These are phyloP conservation scores for Alternaria brassicae DNA, from an alignment of 2,329 filamentous ascomycete genomes.

Conservation along the genomic window DNA sequence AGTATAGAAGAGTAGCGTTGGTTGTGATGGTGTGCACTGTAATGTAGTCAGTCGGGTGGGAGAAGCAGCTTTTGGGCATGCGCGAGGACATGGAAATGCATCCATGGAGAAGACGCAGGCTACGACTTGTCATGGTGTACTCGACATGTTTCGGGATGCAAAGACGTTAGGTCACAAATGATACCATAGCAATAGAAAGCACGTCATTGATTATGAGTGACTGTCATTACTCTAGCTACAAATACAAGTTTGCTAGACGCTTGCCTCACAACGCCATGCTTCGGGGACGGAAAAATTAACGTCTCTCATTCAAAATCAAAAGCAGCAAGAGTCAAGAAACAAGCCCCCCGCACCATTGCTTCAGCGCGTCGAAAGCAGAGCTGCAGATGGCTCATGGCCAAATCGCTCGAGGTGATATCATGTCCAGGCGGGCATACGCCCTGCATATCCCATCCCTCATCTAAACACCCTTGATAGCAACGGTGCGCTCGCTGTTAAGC, in stretches of 20 bases:
- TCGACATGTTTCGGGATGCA: too few relatives aligned
- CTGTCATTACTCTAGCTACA: constrained; percentile 11
- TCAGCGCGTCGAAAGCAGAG: constrained; percentile 1
- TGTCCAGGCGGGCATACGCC: background rate
- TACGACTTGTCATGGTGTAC: background rate
- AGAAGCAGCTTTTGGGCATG: too few relatives aligned
- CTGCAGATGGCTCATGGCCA: constrained; percentile 11
- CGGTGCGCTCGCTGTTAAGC: constrained; percentile 89
- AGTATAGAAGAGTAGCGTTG: too few relatives aligned
- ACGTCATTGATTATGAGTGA: background rate
- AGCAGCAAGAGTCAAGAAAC: background rate
- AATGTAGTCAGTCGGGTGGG: too few relatives aligned
- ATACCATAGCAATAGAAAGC: background rate
- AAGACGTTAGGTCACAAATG: background rate
- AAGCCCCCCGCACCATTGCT: background rate
- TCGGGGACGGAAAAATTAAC: constrained; percentile 1
- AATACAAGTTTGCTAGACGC: constrained; percentile 1
- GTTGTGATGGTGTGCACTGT: too few relatives aligned
- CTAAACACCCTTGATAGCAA: constrained; percentile 86
- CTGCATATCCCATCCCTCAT: background rate
- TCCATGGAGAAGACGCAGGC: too few relatives aligned
- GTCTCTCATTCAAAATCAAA: background rate
- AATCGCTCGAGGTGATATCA: background rate
- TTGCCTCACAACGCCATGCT: constrained; percentile 10
- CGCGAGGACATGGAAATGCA: too few relatives aligned